A percentile compares a stretch with the other conserved stretches of the same genome.
These are phyloP conservation scores for Begonia masoniana DNA, from an alignment of 306 rosid species.

Conservation along the genomic window DNA sequence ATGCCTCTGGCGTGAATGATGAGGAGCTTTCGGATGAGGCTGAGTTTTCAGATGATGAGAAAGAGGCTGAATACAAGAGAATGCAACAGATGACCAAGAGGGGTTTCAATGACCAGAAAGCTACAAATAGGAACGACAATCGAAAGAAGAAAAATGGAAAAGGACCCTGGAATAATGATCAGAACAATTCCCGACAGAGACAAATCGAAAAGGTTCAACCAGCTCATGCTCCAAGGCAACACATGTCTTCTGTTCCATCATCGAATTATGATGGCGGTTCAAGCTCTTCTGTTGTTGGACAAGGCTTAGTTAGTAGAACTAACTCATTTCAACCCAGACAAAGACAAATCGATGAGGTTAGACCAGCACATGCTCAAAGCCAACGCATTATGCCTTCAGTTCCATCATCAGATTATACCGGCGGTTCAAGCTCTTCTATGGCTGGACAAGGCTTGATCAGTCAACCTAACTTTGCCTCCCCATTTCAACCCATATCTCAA, in stretches of 20 bases:
- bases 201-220: slow-evolving; percentile 6
- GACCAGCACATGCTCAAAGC: not conserved
- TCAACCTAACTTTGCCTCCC: slow-evolving; percentile 22
- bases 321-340: slow-evolving; percentile 23
- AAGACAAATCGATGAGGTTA: slow-evolving; percentile 6
- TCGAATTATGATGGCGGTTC: slow-evolving; percentile 5
- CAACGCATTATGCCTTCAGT: slow-evolving; percentile 1
- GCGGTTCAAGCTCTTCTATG: slow-evolving; percentile 22
- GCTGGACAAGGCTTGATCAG: slow-evolving; percentile 23
- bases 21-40: slow-evolving; percentile 61
- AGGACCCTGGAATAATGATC: slow-evolving; percentile 17
- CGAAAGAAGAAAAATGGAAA: slow-evolving; percentile 34
- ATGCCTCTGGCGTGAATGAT: slow-evolving; percentile 80
- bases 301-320: slow-evolving; percentile 20
- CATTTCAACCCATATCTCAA: slow-evolving; percentile 23
- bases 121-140: slow-evolving; percentile 25
- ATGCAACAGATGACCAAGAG: slow-evolving; percentile 43
- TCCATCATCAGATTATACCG: slow-evolving; percentile 7
- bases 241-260: slow-evolving; percentile 20
- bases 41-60: slow-evolving; percentile 95
- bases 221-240: slow-evolving; percentile 16
- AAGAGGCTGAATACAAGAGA: slow-evolving; percentile 69
- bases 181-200: slow-evolving; percentile 3
- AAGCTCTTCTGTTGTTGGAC: slow-evolving; percentile 24
- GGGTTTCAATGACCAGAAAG: slow-evolving; percentile 37